Conservation (phyloP, 2,329 filamentous ascomycete species). For the Microthyrium microscopicum region DNA sequence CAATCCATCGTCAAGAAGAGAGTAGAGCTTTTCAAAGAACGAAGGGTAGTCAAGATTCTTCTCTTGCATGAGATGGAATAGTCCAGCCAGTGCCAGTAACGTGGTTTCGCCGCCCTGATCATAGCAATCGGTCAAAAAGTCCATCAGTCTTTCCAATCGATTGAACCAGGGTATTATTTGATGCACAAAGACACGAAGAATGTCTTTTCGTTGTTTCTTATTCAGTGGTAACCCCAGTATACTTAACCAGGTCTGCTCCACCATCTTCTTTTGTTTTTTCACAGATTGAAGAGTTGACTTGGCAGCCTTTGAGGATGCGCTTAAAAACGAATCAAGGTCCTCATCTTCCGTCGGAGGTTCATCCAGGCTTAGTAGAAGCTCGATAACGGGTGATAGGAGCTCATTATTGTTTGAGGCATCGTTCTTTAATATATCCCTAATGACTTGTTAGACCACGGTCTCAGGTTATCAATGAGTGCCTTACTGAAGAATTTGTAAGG, state of each 20-base stretch:
- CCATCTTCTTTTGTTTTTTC: slow-evolving; percentile 24
- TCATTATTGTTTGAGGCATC: no score
- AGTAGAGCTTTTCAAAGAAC: slow-evolving; percentile 90
- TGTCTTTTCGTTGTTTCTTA: slow-evolving; percentile 7
- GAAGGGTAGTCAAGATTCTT: slow-evolving; percentile 91
- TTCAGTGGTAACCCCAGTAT: slow-evolving; percentile 40
- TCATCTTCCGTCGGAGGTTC: no score
- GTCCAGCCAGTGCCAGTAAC: slow-evolving; percentile 72
- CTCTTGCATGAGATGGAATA: slow-evolving; percentile 87
- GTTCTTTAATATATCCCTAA: no score
- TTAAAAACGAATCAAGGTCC: no score
- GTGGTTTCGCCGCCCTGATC: slow-evolving; percentile 68
- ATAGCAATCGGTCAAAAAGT: slow-evolving; percentile 93
- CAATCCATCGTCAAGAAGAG: slow-evolving; percentile 67
- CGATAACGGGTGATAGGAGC: no score
- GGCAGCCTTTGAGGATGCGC: no score
- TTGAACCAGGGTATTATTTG: slow-evolving; percentile 78
- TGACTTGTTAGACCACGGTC: no score
- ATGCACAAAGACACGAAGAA: slow-evolving; percentile 42
- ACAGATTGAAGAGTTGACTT: no score
- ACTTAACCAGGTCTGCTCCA: slow-evolving; percentile 74
- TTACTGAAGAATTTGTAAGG: slow-evolving; percentile 58
- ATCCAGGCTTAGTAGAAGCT: no score
- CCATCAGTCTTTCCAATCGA: slow-evolving; percentile 77
- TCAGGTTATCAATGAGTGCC: no score